phyloP scores from a whole-genome alignment of 306 rosid species.

The Inga oerstediana region DNA sequence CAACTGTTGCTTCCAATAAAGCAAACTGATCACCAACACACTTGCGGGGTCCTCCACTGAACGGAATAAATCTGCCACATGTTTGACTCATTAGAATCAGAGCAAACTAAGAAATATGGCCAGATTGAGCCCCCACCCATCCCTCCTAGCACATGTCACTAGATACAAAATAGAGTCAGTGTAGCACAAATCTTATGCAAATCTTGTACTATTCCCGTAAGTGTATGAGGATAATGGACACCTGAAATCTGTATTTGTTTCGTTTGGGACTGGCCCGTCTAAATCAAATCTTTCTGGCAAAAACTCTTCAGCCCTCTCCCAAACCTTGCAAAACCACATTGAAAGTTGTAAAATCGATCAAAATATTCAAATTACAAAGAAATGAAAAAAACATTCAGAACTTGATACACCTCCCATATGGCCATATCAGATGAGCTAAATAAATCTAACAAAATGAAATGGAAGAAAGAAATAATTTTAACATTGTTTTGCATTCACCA shows the following conservation, averaged over 20 bases:
- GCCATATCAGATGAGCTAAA: neutral
- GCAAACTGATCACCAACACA: constrained; percentile 99
- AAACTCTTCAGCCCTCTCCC: constrained; percentile 95
- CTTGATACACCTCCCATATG: neutral
- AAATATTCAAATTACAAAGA: constrained; percentile 20
- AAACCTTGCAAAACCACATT: constrained; percentile 63
- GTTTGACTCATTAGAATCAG: constrained; percentile 28
- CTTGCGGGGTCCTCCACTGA: constrained; percentile 96
- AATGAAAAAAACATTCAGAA: constrained; percentile 18
- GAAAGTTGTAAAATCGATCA: constrained; percentile 30
- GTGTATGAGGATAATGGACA: constrained; percentile 18
- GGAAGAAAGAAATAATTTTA: neutral
- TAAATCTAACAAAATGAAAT: constrained; percentile 24
- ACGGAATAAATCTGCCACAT: constrained; percentile 85
- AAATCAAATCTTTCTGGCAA: constrained; percentile 87
- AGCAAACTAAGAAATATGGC: constrained; percentile 20
- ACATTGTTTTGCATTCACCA: constrained; percentile 9
- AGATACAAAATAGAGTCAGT: neutral
- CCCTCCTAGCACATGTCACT: neutral
- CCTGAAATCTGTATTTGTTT: constrained; percentile 93
- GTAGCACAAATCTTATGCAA: neutral
- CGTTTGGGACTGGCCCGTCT: constrained; percentile 82
- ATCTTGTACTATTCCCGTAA: neutral
- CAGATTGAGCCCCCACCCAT: constrained; percentile 3
- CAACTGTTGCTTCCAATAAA: constrained; percentile 77